phyloP scores from a whole-genome alignment of 768 basidiomycete species.

The Collybiopsis confluens region DNA sequence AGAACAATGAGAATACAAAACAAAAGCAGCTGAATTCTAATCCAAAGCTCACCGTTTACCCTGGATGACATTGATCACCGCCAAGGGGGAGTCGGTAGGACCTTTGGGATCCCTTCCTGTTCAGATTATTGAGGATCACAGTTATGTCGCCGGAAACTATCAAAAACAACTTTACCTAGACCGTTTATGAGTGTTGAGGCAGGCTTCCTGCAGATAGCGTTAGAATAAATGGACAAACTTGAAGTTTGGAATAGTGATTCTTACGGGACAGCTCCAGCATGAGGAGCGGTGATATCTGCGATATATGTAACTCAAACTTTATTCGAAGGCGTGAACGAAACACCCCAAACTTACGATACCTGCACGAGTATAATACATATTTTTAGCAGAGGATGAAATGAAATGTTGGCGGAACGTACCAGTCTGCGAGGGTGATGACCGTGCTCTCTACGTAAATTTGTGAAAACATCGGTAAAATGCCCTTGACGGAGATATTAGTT shows the following conservation, averaged over 20 bases:
- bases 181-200: constrained; percentile 28
- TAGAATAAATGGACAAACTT: not conserved
- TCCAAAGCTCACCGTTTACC: constrained; percentile 17
- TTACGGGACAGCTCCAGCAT: constrained; percentile 2
- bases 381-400: not conserved
- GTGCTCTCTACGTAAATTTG: constrained; percentile 13
- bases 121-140: not conserved
- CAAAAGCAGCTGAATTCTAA: not conserved
- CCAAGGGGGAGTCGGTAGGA: constrained; percentile 22
- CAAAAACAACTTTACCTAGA: constrained; percentile 19
- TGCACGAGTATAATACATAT: not conserved
- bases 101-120: not conserved
- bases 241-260: constrained; percentile 1
- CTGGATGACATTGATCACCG: constrained; percentile 26
- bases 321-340: not conserved
- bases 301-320: constrained; percentile 6
- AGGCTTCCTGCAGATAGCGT: constrained; percentile 1
- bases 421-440: constrained; percentile 30
- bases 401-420: constrained; percentile 16
- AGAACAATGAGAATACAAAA: no score
- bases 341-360: constrained; percentile 5
- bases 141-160: not conserved
- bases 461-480: not conserved
- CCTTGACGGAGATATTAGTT: no score
- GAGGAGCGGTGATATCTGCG: constrained; percentile 8